A percentile compares a stretch with the other conserved stretches of the same genome.
Evolutionary conservation across 2,329 filamentous ascomycete species (phyloP).

Genomic region (Ambrosiella beaveri): DNA sequence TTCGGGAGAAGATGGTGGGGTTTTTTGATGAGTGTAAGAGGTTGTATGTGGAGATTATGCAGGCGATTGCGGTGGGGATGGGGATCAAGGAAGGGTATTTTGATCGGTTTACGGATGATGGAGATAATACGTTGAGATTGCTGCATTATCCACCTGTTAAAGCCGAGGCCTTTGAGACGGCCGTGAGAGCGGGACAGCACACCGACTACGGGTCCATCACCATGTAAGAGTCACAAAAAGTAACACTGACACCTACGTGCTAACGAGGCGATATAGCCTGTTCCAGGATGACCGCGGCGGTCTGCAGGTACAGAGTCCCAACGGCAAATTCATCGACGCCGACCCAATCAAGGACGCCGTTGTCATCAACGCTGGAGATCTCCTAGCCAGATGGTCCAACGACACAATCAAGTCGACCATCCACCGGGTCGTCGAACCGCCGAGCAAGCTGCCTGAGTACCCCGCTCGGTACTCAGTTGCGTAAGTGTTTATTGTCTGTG

Average conservation of each 20-base stretch:
- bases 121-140: slow-evolving; percentile 54
- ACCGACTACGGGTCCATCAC: slow-evolving; percentile 48
- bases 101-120: slow-evolving; percentile 51
- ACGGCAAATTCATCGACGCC: slow-evolving; percentile 64
- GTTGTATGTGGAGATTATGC: slow-evolving; percentile 64
- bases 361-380: slow-evolving; percentile 76
- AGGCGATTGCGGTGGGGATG: slow-evolving; percentile 70
- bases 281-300: slow-evolving; percentile 43
- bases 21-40: slow-evolving; percentile 62
- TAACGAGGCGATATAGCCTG: slow-evolving; percentile 18
- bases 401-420: slow-evolving; percentile 80
- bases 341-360: slow-evolving; percentile 67
- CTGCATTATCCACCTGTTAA: slow-evolving; percentile 60
- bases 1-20: slow-evolving; percentile 52
- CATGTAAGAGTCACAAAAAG: slow-evolving; percentile 18
- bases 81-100: slow-evolving; percentile 56
- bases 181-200: slow-evolving; percentile 64
- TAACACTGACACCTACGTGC: neutral
- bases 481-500: slow-evolving; percentile 25
- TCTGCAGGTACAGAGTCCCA: slow-evolving; percentile 48
- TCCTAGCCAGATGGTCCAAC: slow-evolving; percentile 78
- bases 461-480: slow-evolving; percentile 75
- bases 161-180: slow-evolving; percentile 48
- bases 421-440: slow-evolving; percentile 79
- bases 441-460: slow-evolving; percentile 41